Conservation (phyloP, 805 yeast species). For the Priceomyces castillae region DNA sequence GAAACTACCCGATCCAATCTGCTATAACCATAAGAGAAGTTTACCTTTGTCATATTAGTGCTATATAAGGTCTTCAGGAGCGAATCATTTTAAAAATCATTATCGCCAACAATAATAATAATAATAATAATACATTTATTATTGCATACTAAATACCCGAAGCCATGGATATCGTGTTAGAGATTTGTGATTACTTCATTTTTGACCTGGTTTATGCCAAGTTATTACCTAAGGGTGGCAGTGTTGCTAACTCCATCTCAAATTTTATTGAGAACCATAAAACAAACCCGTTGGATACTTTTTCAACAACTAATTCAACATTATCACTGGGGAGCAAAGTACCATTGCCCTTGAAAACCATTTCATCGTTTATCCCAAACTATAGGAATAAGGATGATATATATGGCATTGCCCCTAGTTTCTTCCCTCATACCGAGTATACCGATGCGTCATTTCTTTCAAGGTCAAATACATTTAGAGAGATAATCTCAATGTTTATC, state of each 20-base stretch:
- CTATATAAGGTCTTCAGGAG: too few relatives aligned
- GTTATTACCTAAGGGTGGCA: constrained; percentile 35
- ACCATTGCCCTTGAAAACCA: constrained; percentile 10
- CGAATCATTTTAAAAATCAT: neutral
- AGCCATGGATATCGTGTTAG: constrained; percentile 87
- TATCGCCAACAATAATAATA: neutral
- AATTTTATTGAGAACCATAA: constrained; percentile 2
- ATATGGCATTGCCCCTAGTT: constrained; percentile 59
- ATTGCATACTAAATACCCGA: neutral
- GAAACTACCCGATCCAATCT: too few relatives aligned
- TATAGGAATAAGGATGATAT: constrained; percentile 32
- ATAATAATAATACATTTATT: too few relatives aligned
- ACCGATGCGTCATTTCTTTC: constrained; percentile 67
- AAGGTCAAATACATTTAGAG: constrained; percentile 73
- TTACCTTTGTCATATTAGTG: too few relatives aligned
- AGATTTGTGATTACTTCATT: constrained; percentile 66
- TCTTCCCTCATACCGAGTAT: constrained; percentile 53
- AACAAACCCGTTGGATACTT: constrained; percentile 4
- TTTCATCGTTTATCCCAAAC: neutral
- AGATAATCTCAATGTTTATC: constrained; percentile 59
- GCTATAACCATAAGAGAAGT: too few relatives aligned
- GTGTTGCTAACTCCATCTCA: constrained; percentile 14
- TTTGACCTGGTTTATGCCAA: constrained; percentile 76
- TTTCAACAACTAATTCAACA: constrained; percentile 10
- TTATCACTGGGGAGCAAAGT: constrained; percentile 11